phyloP scores from a whole-genome alignment of 176 grass and related monocot genomes.

The Hyparrhenia diplandra region DNA sequence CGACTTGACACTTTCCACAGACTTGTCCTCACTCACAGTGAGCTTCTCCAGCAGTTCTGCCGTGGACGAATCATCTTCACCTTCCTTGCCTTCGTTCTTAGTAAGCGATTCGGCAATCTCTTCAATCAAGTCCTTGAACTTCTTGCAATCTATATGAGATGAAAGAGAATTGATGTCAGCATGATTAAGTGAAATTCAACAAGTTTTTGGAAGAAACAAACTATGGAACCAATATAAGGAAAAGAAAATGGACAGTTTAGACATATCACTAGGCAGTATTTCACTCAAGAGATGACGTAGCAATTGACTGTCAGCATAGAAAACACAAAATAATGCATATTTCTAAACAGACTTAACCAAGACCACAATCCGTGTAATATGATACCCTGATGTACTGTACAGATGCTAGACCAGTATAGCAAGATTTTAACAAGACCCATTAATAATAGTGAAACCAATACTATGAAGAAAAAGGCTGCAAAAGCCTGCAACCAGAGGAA shows the following conservation, averaged over 20 bases:
- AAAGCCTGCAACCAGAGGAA: neutral
- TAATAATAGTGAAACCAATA: neutral
- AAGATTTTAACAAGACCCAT: neutral
- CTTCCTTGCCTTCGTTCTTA: constrained; percentile 34
- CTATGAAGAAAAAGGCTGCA: neutral
- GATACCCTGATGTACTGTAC: neutral
- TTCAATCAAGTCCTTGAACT: constrained; percentile 60
- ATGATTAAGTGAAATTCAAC: neutral
- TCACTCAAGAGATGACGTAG: neutral
- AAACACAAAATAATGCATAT: neutral
- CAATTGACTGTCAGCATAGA: neutral
- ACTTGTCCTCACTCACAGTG: constrained; percentile 43
- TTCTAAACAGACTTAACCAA: neutral
- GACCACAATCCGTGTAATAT: neutral
- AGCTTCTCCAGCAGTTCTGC: constrained; percentile 56
- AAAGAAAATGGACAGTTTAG: neutral
- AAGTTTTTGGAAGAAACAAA: constrained; percentile 8
- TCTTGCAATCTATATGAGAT: constrained; percentile 59
- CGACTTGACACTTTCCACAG: constrained; percentile 2
- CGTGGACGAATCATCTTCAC: constrained; percentile 26
- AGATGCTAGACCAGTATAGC: constrained; percentile 3
- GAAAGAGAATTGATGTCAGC: neutral
- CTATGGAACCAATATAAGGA: neutral
- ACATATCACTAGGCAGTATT: neutral
- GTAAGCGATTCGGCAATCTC: constrained; percentile 47